These are phyloP conservation scores for Synchytrium microbalum DNA, from an alignment of 371 early-diverging fungal genomes.

Conservation along the genomic window DNA sequence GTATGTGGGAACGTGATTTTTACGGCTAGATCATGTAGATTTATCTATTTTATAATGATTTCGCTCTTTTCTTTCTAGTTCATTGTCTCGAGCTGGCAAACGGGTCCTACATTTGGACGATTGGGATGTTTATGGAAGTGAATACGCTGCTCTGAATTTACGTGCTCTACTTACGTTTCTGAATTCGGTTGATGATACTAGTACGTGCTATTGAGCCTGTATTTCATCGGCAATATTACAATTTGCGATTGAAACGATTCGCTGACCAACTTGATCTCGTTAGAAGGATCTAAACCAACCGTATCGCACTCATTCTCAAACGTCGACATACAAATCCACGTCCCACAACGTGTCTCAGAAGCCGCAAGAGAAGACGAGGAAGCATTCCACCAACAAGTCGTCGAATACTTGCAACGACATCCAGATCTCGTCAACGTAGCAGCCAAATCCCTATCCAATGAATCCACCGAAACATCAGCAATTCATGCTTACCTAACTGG, in stretches of 20 bases:
- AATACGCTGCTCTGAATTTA: constrained; percentile 56
- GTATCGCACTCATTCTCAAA: neutral
- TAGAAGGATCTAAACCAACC: neutral
- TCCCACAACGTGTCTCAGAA: neutral
- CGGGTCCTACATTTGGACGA: constrained; percentile 87
- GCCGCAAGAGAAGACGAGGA: neutral
- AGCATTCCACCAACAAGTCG: neutral
- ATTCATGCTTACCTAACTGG: neutral
- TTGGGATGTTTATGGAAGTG: constrained; percentile 78
- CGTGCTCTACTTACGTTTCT: constrained; percentile 33
- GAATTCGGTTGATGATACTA: neutral
- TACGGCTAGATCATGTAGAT: neutral
- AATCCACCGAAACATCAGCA: neutral
- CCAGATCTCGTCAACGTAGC: neutral
- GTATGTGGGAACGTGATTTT: constrained; percentile 25
- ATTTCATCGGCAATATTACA: neutral
- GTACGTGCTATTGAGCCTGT: constrained; percentile 1
- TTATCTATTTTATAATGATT: neutral
- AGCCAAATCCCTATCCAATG: neutral
- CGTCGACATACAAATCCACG: neutral
- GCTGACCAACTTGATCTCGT: too few species aligned
- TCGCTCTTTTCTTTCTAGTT: constrained; percentile 29
- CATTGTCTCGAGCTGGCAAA: constrained; percentile 69
- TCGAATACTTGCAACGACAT: neutral
- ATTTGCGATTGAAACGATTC: neutral